phyloP scores from a whole-genome alignment of 2,329 filamentous ascomycete genomes.

The Colletotrichum gloeosporioides region DNA sequence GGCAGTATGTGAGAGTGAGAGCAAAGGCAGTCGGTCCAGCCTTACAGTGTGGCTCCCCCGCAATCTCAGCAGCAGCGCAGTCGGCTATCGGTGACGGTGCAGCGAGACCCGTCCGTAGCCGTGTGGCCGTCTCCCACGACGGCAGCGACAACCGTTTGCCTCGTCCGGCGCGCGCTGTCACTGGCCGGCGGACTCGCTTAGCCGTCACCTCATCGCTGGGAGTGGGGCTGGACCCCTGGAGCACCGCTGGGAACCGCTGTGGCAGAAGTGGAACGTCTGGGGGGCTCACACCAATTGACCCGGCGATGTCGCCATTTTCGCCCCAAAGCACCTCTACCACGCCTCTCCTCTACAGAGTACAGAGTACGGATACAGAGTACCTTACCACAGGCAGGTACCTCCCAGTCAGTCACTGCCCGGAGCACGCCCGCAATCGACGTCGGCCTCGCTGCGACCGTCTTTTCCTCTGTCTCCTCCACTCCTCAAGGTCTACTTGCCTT shows the following conservation, averaged over 20 bases:
- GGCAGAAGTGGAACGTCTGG: constrained; percentile 10
- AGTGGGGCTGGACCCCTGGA: constrained; percentile 10
- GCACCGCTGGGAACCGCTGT: constrained; percentile 12
- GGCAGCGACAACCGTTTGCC: constrained; percentile 8
- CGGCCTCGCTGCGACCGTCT: background rate
- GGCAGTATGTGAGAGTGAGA: background rate
- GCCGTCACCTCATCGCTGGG: background rate
- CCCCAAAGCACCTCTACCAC: constrained; percentile 37
- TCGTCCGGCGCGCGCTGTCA: background rate
- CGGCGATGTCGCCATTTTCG: constrained; percentile 43
- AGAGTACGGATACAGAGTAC: too few relatives aligned
- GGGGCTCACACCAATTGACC: constrained; percentile 1
- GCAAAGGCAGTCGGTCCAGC: background rate
- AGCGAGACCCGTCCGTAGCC: constrained; percentile 19
- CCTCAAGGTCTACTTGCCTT: background rate
- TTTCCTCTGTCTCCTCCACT: background rate
- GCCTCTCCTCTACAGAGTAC: background rate
- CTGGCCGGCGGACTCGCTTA: background rate
- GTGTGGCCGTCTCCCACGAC: background rate
- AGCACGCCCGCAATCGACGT: background rate
- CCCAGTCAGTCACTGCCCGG: background rate
- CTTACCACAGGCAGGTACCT: background rate
- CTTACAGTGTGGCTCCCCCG: background rate
- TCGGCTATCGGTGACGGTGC: constrained; percentile 19
- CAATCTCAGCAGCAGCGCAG: background rate